Conservation (phyloP, 73 alveolate genomes). For the Paramecium tetraurelia region DNA sequence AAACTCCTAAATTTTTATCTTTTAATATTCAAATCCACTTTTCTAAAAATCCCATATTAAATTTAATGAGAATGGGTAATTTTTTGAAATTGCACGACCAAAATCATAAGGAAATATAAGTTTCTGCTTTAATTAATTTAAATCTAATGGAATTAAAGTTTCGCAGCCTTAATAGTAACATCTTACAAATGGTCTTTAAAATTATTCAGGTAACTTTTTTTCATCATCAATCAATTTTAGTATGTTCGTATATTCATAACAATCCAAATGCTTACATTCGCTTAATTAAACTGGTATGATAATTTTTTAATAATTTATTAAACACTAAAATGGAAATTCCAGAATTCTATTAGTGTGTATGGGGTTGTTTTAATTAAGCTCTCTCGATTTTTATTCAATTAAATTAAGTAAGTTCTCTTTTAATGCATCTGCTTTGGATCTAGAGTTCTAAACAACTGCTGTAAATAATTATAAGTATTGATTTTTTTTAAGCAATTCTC, state of each 20-base stretch:
- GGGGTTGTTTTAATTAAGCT: neutral
- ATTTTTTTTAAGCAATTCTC: neutral
- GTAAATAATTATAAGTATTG: neutral
- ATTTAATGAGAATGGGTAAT: neutral
- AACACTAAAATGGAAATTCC: neutral
- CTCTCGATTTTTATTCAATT: neutral
- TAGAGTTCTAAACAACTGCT: neutral
- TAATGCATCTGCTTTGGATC: neutral
- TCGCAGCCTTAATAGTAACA: neutral
- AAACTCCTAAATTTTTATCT: neutral
- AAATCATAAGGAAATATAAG: neutral
- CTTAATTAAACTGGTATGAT: neutral
- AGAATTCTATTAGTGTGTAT: neutral
- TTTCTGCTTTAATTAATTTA: neutral
- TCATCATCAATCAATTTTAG: neutral
- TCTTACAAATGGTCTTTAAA: neutral
- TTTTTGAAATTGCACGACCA: neutral
- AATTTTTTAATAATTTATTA: neutral
- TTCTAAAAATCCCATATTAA: neutral
- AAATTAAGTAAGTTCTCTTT: neutral
- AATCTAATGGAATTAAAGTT: neutral
- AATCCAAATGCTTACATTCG: neutral
- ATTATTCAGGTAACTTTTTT: neutral
- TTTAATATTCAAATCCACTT: neutral
- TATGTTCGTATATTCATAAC: neutral